A percentile compares a stretch with the other conserved stretches of the same genome.
These are phyloP conservation scores for Parasitella parasitica DNA, from an alignment of 371 early-diverging fungal species.

Conservation along the genomic window DNA sequence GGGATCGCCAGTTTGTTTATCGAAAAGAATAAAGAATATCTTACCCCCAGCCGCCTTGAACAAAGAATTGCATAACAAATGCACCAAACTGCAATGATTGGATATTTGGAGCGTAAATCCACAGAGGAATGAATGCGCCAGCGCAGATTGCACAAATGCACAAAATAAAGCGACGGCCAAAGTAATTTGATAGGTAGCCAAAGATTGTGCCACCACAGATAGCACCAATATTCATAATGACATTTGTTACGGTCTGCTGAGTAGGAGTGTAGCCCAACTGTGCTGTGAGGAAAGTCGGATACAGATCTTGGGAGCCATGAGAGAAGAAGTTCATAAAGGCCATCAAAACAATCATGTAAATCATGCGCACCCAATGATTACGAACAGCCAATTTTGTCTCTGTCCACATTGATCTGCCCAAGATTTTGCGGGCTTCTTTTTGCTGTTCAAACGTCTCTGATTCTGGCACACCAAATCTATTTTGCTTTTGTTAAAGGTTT, in stretches of 20 bases:
- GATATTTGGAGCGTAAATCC: constrained; percentile 56
- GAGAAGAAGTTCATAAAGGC: constrained; percentile 67
- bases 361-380: constrained; percentile 55
- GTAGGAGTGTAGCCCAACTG: constrained; percentile 55
- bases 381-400: constrained; percentile 51
- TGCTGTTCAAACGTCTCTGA: constrained; percentile 54
- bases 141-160: constrained; percentile 49
- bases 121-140: constrained; percentile 66
- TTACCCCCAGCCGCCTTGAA: constrained; percentile 69
- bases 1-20: background rate
- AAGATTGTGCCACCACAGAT: constrained; percentile 64
- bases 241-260: constrained; percentile 59
- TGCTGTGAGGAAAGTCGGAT: constrained; percentile 64
- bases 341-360: constrained; percentile 63
- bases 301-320: constrained; percentile 73
- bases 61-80: constrained; percentile 64
- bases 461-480: constrained; percentile 68
- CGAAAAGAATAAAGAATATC: background rate
- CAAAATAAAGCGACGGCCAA: constrained; percentile 62
- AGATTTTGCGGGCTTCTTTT: constrained; percentile 35
- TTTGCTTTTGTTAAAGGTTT: no score
- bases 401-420: constrained; percentile 34
- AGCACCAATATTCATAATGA: constrained; percentile 68
- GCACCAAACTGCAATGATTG: constrained; percentile 54
- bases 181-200: constrained; percentile 67